These are phyloP conservation scores for Fusarium napiforme DNA, from an alignment of 2,329 filamentous ascomycete species.

Conservation along the genomic window DNA sequence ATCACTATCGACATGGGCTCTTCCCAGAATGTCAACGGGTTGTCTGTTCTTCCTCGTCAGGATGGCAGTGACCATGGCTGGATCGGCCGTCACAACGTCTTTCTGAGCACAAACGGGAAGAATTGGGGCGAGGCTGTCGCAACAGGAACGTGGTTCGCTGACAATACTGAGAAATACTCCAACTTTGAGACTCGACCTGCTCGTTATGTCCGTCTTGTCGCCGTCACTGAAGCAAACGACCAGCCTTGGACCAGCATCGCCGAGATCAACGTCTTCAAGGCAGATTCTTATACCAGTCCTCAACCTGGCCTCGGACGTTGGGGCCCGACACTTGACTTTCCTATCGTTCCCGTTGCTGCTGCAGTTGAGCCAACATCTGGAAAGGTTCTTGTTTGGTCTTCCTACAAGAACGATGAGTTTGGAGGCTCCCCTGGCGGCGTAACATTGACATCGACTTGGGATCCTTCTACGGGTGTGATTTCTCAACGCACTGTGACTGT, in stretches of 20 bases:
- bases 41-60: slow-evolving; percentile 27
- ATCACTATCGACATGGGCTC: slow-evolving; percentile 24
- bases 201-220: slow-evolving; percentile 22
- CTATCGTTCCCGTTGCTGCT: slow-evolving; percentile 30
- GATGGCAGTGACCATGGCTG: slow-evolving; percentile 1
- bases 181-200: slow-evolving; percentile 30
- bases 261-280: slow-evolving; percentile 30
- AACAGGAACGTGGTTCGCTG: slow-evolving; percentile 24
- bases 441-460: slow-evolving; percentile 23
- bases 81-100: slow-evolving; percentile 14
- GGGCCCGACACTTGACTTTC: slow-evolving; percentile 31
- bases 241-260: slow-evolving; percentile 31
- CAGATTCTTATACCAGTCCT: slow-evolving; percentile 1
- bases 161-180: slow-evolving; percentile 19
- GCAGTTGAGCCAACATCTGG: slow-evolving; percentile 26
- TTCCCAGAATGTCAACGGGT: slow-evolving; percentile 17
- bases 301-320: slow-evolving; percentile 10
- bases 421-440: background rate
- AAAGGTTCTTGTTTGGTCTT: slow-evolving; percentile 26
- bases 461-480: background rate
- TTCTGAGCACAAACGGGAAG: slow-evolving; percentile 21
- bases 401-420: slow-evolving; percentile 9
- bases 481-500: slow-evolving; percentile 45
- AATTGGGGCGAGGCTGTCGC: slow-evolving; percentile 26
- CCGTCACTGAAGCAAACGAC: slow-evolving; percentile 2